Evolutionary conservation across 2,329 filamentous ascomycete species (phyloP), one percentile per base, ranked within the genome.

Genomic region (Cordyceps militaris): DNA sequence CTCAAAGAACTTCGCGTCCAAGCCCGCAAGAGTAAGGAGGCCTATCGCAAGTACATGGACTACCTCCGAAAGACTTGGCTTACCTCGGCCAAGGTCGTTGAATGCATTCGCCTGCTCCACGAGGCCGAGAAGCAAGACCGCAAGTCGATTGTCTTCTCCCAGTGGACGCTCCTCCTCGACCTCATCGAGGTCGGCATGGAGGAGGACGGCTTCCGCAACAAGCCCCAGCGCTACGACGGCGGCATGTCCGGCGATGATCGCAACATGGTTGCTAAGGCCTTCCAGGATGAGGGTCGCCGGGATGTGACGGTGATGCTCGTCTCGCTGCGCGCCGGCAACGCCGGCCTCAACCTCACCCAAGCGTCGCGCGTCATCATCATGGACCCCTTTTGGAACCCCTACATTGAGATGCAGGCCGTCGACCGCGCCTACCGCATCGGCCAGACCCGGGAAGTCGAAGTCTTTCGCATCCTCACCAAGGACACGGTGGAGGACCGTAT

Each of bases 331-430:
- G 91, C 94, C 3, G 93, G 89, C 70, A 89, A 87, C 59, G 85
- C 91, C 0, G 92, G 92, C 1, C 80, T 97, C 47, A 97, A 97
- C 66, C 79, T 97, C 23, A 89, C 88, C 40, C 83, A 85, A 19
- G 92, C 91, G 0, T 90, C 86, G 1, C 87, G 91, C 62, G 89
- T 96, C 63, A 90, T 97, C 70, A 88, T 96, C 62, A 84, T 96
- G 67, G 91, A 96, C 68, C 91, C 91, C 0, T 96, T 95, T 74
- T 96, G 91, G 90, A 97, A 96, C 62, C 92, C 91, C 0, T 96
- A 88, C 67, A 88, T 95, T 50, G 92, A 96, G 73, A 90, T 91
- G 71, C 92, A 97, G 72, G 92, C 92, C 4, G 86, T 96, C 52
- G 92, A 96, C 69, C 87, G 92, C 23, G 89, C 91, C 2, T 88